Conservation (phyloP, 768 basidiomycete species). For the Boletus subparvulus region DNA sequence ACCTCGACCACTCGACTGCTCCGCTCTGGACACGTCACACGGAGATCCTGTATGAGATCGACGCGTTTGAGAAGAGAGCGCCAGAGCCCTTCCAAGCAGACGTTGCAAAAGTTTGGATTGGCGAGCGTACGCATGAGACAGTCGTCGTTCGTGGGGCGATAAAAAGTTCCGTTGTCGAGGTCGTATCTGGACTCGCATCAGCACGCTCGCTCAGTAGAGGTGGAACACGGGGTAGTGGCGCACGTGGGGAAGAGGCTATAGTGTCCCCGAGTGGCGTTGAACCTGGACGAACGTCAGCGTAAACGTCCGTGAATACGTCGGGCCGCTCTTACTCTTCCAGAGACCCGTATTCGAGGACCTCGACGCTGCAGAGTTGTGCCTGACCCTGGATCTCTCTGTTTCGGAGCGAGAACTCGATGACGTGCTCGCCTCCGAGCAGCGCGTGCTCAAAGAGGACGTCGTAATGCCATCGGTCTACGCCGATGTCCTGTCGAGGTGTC, state of each 20-base stretch:
- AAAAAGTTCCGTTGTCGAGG: slow-evolving; percentile 56
- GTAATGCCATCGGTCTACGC: slow-evolving; percentile 76
- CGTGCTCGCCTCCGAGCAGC: slow-evolving; percentile 53
- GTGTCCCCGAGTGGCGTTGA: slow-evolving; percentile 53
- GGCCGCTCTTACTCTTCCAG: slow-evolving; percentile 48
- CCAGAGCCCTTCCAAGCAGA: slow-evolving; percentile 76
- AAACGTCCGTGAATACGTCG: not conserved
- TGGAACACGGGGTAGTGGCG: slow-evolving; percentile 19
- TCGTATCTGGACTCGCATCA: slow-evolving; percentile 46
- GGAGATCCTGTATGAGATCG: slow-evolving; percentile 58
- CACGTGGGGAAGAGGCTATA: slow-evolving; percentile 77
- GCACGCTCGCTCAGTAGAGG: not conserved
- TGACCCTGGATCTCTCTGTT: slow-evolving; percentile 47
- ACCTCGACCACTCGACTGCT: slow-evolving; percentile 42
- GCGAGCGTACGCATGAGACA: slow-evolving; percentile 79
- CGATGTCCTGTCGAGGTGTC: slow-evolving; percentile 50
- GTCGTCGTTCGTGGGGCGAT: slow-evolving; percentile 80
- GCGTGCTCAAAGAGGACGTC: slow-evolving; percentile 46
- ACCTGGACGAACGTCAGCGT: slow-evolving; percentile 41
- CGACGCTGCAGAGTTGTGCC: slow-evolving; percentile 76
- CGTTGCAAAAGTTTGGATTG: slow-evolving; percentile 70
- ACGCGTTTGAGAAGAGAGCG: slow-evolving; percentile 57
- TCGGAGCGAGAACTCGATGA: slow-evolving; percentile 55
- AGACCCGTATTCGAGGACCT: slow-evolving; percentile 70
- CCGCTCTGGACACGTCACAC: slow-evolving; percentile 36